Evolutionary conservation across 345 rosid species (phyloP), one percentile per base, ranked within the genome.

Genomic region (Melaleuca quinquenervia): DNA sequence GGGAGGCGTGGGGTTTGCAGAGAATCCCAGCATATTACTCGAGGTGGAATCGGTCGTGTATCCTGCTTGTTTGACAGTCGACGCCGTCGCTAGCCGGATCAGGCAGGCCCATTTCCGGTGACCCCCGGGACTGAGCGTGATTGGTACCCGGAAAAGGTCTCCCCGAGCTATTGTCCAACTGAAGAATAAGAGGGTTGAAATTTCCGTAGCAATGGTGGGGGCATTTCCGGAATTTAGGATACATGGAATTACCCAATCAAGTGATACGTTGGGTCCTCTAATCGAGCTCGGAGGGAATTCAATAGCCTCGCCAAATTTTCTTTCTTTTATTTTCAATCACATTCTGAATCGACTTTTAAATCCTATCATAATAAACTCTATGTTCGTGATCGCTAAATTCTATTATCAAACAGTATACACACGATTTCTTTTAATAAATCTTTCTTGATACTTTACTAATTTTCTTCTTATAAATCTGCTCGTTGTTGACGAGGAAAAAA

Each of bases 1-100:
- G 50, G 82, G 87, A 82, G 85, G 87, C 53, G 44, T 49, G n/a
- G 85, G 84, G 52, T 70, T 86, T 50, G 85, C 87, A 55, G 87
- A 49, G 52, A 84, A 32, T 86, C 85, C 85, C 82, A 82, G 52
- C 54, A 82, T 58, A 53, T 53, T 82, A 45, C 50, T 84, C 45
- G 58, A 51, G 22, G 84, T 58, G 53, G 56, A 82, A 53, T 53
- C 44, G 14, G 48, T 51, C 9, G 15, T 5, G 44, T 29, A 24
- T 27, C 5, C 55, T n/a, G 58, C 84, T 27, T n/a, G 24, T 15
- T 12, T 27, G 45, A 50, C 84, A 82, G 22, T 41, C 51, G 78
- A 64, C 78, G 32, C 78, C 7, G 78, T 16, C 16, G 78, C 21
- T 18, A 24, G 45, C 8, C 45, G 32, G 16, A 64, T 32, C 78